Evolutionary conservation across 139 green algal species (phyloP).

Genomic region (Desmodesmus armatus): DNA sequence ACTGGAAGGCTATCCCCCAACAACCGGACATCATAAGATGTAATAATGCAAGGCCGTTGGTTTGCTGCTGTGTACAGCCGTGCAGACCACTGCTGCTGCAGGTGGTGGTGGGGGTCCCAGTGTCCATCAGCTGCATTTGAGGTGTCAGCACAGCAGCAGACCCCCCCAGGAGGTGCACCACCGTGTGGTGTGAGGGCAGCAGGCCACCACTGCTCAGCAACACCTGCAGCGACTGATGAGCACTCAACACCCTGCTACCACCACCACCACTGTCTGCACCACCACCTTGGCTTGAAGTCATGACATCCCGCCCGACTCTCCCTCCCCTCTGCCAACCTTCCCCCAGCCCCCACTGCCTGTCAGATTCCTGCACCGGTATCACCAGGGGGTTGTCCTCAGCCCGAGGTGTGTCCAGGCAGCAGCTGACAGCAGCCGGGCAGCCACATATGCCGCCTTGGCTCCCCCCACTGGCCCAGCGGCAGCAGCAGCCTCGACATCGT

Average conservation of each 20-base stretch:
- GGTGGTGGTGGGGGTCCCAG: no score
- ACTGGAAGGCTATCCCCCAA: no score
- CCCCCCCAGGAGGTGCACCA: conserved; percentile 23
- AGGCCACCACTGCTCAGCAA: conserved; percentile 7
- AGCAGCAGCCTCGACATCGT: conserved; percentile 1
- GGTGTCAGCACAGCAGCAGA: conserved; percentile 3
- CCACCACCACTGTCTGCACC: neutral
- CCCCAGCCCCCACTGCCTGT: neutral
- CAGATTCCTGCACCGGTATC: neutral
- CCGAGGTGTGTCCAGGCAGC: conserved; percentile 5
- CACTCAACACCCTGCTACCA: neutral
- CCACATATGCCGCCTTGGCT: conserved; percentile 24
- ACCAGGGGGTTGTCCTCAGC: neutral
- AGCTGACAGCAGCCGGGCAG: conserved; percentile 25
- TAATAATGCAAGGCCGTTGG: no score
- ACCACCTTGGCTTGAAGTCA: neutral
- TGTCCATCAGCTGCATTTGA: neutral
- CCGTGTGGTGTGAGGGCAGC: conserved; percentile 21
- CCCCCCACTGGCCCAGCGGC: conserved; percentile 24
- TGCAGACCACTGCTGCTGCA: no score
- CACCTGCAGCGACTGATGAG: neutral
- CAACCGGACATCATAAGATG: no score
- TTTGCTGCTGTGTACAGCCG: no score
- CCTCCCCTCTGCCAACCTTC: neutral
- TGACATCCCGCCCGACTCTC: no score